A percentile compares a stretch with the other conserved stretches of the same genome.
phyloP scores from a whole-genome alignment of 257 asterid species.

The Solanum pinnatisectum region DNA sequence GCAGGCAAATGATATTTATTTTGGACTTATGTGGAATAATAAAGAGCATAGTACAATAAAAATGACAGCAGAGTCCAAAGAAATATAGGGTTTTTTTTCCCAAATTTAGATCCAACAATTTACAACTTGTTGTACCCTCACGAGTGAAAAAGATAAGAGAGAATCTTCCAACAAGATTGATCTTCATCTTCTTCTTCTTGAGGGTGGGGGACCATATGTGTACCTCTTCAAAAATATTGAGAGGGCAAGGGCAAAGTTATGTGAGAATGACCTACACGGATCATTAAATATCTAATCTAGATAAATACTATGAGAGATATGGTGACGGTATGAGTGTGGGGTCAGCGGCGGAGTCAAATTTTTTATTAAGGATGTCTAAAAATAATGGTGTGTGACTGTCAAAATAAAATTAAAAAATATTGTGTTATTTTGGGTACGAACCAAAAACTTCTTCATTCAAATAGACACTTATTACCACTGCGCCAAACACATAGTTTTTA shows the following conservation, averaged over 20 bases:
- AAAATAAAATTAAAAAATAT: no score
- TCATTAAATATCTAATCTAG: neutral
- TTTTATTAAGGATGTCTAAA: no score
- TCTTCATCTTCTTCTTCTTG: constrained; percentile 10
- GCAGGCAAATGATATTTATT: neutral
- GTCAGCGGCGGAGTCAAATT: no score
- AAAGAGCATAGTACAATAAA: neutral
- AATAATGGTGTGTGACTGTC: no score
- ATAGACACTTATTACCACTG: no score
- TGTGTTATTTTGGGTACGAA: no score
- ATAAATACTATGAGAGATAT: no score
- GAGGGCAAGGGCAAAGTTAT: constrained; percentile 21
- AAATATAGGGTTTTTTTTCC: neutral
- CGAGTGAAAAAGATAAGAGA: constrained; percentile 2
- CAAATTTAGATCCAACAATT: neutral
- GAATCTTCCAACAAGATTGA: constrained; percentile 42
- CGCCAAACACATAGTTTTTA: no score
- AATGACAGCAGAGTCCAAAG: neutral
- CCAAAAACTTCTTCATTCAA: no score
- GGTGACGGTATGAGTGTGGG: no score
- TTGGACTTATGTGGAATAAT: neutral
- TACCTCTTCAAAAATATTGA: constrained; percentile 24
- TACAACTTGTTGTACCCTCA: neutral
- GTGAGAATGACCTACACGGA: constrained; percentile 24
- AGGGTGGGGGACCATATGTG: constrained; percentile 26